Conservation (phyloP, 352 stramenopile genomes). For the Blastocystis sp. region DNA sequence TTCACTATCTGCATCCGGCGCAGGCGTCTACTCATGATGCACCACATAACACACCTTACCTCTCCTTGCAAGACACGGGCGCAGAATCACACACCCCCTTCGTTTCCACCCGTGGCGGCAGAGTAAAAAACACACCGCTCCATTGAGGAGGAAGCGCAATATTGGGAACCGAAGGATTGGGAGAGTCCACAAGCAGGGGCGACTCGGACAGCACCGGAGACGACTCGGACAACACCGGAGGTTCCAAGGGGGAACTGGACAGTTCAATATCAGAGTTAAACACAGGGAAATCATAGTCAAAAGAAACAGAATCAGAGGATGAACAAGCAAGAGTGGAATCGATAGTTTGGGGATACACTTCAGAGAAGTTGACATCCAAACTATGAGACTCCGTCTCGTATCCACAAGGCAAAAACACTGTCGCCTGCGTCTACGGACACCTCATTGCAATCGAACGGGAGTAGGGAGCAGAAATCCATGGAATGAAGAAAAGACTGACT, state of each 20-base stretch:
- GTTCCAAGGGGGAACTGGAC: background rate
- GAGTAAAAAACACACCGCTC: background rate
- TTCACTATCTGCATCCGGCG: slow-evolving; percentile 16
- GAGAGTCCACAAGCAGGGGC: background rate
- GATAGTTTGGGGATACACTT: background rate
- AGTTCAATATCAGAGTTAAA: slow-evolving; percentile 1
- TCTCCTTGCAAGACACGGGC: background rate
- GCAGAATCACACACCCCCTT: background rate
- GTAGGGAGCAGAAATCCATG: too few relatives aligned
- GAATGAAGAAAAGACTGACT: too few relatives aligned
- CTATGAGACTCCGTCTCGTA: background rate
- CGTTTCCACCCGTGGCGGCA: background rate
- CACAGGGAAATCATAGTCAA: background rate
- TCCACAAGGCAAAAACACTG: slow-evolving; percentile 16
- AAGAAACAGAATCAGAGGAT: slow-evolving; percentile 20
- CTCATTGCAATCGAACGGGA: too few relatives aligned
- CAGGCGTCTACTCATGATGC: background rate
- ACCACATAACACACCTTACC: background rate
- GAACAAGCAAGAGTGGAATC: slow-evolving; percentile 9
- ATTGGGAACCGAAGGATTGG: background rate
- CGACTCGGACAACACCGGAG: background rate
- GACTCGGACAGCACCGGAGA: background rate
- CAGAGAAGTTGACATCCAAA: background rate
- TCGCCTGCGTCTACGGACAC: too few relatives aligned
- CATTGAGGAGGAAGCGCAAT: too few relatives aligned